Base-by-base conservation (phyloP, 768 basidiomycete species). In the Tylopilus subfusipes region DNA sequence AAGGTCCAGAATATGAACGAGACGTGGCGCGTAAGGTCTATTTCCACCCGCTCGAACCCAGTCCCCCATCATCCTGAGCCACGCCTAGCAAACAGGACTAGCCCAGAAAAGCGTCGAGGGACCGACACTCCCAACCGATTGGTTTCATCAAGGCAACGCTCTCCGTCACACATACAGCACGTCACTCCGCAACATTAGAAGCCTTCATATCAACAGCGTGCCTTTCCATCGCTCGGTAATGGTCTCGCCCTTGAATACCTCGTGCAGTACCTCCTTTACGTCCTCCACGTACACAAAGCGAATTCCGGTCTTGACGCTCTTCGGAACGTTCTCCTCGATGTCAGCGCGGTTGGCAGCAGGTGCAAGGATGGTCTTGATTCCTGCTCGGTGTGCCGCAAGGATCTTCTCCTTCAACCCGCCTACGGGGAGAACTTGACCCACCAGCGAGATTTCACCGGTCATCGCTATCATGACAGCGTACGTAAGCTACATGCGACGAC, bases 401-500 rank as follows among this genome's bases (percentile, higher is more conserved):
- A 96, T 93, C 78, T 97, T 95, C 75, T 93, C 91, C 75, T 97
- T 98, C 58, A 98, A 73, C 0, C 96, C 96, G 9, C 96, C 96
- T 11, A 99, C 96, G 3, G 96, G 93, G 1, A 97, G 79, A 10
- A 99, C 96, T 71, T 97, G 93, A 0, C 97, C 97, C 0, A 94
- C 88, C 16, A 99, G 84, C 2, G 95, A 93, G 53, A 99, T 93
- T 72, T 99, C 97, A 16, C 97, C 97, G 0, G 97, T 98, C 93
- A 98, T 95, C 7, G 97, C 94, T 93, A 21, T 49, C 27, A 44
- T 13, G 52, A 46, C 33, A 29, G 9, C 5, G 42, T n/a, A 34
- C 14, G 38, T 57, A 29, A 55, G 42, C 16, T 3, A 50, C 25
- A 22, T 13, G 29, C 30, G 7, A 18, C 16, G 16, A 18, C 16